Conservation (phyloP, 108 stramenopile genomes). For the Skeletonema potamos region DNA sequence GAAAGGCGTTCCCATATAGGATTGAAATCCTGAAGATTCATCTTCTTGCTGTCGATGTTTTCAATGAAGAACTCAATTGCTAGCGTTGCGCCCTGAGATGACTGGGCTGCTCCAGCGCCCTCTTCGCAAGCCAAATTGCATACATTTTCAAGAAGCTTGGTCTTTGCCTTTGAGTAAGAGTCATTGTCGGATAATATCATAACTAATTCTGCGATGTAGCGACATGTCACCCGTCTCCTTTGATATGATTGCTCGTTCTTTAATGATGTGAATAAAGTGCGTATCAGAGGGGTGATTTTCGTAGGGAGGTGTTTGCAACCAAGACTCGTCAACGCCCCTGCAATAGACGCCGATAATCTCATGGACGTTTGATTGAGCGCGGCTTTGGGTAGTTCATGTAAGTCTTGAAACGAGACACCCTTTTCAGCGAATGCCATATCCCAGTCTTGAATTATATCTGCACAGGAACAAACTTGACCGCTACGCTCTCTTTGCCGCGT, state of each 20-base stretch:
- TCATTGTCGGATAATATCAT: slow-evolving; percentile 20
- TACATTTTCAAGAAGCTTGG: slow-evolving; percentile 52
- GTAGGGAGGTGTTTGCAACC: slow-evolving; percentile 40
- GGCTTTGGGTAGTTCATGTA: slow-evolving; percentile 4
- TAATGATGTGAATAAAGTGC: slow-evolving; percentile 70
- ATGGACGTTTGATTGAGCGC: slow-evolving; percentile 37
- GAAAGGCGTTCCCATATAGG: slow-evolving; percentile 32
- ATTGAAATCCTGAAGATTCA: slow-evolving; percentile 27
- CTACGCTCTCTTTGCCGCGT: not conserved
- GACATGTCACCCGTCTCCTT: slow-evolving; percentile 27
- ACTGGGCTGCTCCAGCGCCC: not conserved
- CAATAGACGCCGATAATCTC: slow-evolving; percentile 39
- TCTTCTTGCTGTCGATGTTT: not conserved
- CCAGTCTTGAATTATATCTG: slow-evolving; percentile 4
- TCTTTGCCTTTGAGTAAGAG: slow-evolving; percentile 24
- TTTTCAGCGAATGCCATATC: slow-evolving; percentile 3
- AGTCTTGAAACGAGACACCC: slow-evolving; percentile 26
- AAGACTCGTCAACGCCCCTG: slow-evolving; percentile 52
- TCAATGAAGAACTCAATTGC: slow-evolving; percentile 30
- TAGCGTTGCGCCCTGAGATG: slow-evolving; percentile 20
- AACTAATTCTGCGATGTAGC: slow-evolving; percentile 38
- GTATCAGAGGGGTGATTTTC: slow-evolving; percentile 72
- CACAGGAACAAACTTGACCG: not conserved
- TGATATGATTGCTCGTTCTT: slow-evolving; percentile 56
- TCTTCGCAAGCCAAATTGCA: slow-evolving; percentile 43